Evolutionary conservation across 176 grass and related monocot genomes (phyloP), one percentile per base, ranked within the genome.

Genomic region (Ensete glaucum): DNA sequence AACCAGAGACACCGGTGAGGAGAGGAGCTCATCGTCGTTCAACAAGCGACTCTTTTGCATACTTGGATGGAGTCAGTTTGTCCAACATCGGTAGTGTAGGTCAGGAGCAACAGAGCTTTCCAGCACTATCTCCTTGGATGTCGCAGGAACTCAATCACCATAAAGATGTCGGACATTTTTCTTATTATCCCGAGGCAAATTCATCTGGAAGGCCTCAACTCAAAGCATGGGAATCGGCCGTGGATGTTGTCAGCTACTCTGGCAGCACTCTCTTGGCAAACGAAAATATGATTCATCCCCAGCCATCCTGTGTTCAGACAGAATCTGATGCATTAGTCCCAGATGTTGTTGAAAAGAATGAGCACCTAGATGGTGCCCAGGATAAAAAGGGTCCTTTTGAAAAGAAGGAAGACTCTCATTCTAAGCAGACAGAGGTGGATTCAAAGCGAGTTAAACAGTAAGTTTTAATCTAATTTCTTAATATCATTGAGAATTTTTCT

Each of bases 21-120:
- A 73, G 77, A 53, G 83, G 79, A 43, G 86, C 85, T 0, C 95
- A 99, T 81, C 91, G 95, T 53, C 84, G 95, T 70, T 99, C 95
- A 26, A 89, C 90, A 2, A 99, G 95, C 29, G 95, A 99, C 76
- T 94, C 95, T 0, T 99, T 94, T 24, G 85, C 95, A 9, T 68
- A 88, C 73, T 87, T 91, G 11, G 90, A 98, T 1, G 84, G 83
- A 51, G 27, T 16, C 10, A 56, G 9, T 60, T 59, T 58, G 6
- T 43, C 73, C 27, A 34, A 57, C 11, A 58, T 57, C 26, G 72
- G 25, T 58, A 29, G 49, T 48, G 53, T 75, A 75, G 26, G 54
- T 58, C 73, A 75, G 73, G 54, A 59, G 9, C 54, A 75, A 34
- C 54, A 17, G 11, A 27, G 29, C 54, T 7, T 58, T 59, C 25